Evolutionary conservation across 2,329 filamentous ascomycete genomes (phyloP).

Genomic region (Aureobasidium sp.): DNA sequence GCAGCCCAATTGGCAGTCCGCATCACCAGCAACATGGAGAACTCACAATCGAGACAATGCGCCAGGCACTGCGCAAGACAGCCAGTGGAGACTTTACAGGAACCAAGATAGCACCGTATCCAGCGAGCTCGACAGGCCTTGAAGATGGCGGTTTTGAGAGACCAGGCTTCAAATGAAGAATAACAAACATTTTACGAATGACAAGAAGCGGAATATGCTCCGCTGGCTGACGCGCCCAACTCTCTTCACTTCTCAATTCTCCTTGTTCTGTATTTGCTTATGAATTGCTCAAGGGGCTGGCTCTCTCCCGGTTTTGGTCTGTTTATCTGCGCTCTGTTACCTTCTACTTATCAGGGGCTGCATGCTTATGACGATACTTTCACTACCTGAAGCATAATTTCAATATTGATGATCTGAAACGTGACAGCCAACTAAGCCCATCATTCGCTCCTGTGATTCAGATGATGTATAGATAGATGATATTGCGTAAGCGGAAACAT

Average conservation of each 20-base stretch:
- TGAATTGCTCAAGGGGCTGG: neutral
- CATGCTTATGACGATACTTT: neutral
- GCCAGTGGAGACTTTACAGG: slow-evolving; percentile 67
- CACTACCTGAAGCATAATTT: slow-evolving; percentile 5
- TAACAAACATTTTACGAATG: neutral
- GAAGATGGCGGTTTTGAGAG: slow-evolving; percentile 28
- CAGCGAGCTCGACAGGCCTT: slow-evolving; percentile 29
- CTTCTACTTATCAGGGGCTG: neutral
- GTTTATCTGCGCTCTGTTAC: neutral
- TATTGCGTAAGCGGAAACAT: no score
- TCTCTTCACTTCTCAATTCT: neutral
- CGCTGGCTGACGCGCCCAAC: neutral
- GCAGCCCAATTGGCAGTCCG: slow-evolving; percentile 52
- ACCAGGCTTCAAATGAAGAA: slow-evolving; percentile 17
- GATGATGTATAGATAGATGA: neutral
- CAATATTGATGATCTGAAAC: slow-evolving; percentile 1
- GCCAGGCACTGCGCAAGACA: slow-evolving; percentile 76
- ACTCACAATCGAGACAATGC: slow-evolving; percentile 87
- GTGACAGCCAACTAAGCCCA: neutral
- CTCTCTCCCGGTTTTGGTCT: neutral
- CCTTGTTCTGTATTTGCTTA: neutral
- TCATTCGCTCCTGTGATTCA: neutral
- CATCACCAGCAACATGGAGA: slow-evolving; percentile 51
- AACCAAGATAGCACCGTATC: slow-evolving; percentile 24
- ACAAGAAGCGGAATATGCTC: neutral